Base-by-base conservation (phyloP, 805 yeast species). In the Cyberlindnera samutprakarnensis region DNA sequence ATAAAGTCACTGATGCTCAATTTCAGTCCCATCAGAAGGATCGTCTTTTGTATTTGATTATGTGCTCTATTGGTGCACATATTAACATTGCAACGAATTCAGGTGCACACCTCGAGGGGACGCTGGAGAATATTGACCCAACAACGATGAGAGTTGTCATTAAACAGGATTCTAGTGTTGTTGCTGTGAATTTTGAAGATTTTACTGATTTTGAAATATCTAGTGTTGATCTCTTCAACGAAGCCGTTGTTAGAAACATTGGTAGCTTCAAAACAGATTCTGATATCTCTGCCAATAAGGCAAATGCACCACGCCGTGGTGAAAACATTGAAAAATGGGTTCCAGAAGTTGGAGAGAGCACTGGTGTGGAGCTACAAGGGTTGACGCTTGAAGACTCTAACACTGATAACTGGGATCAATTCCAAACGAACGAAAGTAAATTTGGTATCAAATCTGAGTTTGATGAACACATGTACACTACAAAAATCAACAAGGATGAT, bases 391-490 rank as follows among this genome's bases (percentile, higher is more conserved):
- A 66, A 12, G 71, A 66, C 23, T 54, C 50, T 15, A 39, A 41
- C 15, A 60, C 33, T 6, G 22, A 11, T n/a, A 50, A 53, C 8
- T 92, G 97, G 97, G 96, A 92, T 59, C 98, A 92, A 62, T 92
- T 92, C 59, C 81, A 83, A 33, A 90, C 75, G n/a, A 92, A 92
- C 57, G 81, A 84, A 54, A 70, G 75, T 36, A 80, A 83, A 58
- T 92, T 92, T 56, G 96, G 96, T 23, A 79, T 92, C 30, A 78
- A 73, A 42, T 78, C 95, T 0, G 71, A 85, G 13, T 81, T 52
- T 21, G 90, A 88, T 54, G 97, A 90, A 58, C 76, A 77, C 54
- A 62, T 81, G 39, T 90, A 90, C 59, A 90, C 97, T 16, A 87
- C 96, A 0, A 73, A 72, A 41, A 70, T 76, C 41, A 66, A 87